Percentiles rank a stretch among this genome's conserved stretches.
These are phyloP conservation scores for Ogataea kodamae DNA, from an alignment of 805 yeast genomes.

Conservation along the genomic window DNA sequence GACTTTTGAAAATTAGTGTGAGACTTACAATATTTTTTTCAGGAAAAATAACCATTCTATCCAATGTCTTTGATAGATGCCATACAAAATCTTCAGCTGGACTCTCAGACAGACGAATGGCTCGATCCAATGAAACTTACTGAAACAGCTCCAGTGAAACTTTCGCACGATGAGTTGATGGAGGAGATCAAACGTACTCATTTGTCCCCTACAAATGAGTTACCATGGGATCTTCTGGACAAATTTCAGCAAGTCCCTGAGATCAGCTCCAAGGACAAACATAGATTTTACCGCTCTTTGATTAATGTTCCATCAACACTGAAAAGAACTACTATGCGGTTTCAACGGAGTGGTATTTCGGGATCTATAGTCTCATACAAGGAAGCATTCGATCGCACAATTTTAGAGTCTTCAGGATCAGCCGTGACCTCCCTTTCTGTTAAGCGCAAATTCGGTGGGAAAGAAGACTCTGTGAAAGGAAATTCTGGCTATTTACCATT, in stretches of 20 bases:
- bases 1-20: neutral
- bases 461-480: constrained; percentile 63
- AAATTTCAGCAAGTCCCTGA: constrained; percentile 57
- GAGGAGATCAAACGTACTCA: constrained; percentile 38
- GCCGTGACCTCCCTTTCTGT: constrained; percentile 72
- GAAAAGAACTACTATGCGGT: constrained; percentile 61
- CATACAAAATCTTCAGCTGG: constrained; percentile 9
- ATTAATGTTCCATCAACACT: constrained; percentile 57
- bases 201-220: constrained; percentile 57
- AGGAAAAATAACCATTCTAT: too few relatives aligned
- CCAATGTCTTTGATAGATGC: constrained; percentile 6
- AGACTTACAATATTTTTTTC: neutral
- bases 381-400: constrained; percentile 37
- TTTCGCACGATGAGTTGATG: constrained; percentile 14
- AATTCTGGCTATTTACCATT: constrained; percentile 77
- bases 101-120: constrained; percentile 8
- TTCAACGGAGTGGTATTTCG: constrained; percentile 69
- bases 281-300: constrained; percentile 43
- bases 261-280: constrained; percentile 22
- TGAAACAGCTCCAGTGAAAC: constrained; percentile 4
- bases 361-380: constrained; percentile 10
- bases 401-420: constrained; percentile 44
- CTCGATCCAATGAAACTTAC: constrained; percentile 21
- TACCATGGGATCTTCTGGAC: constrained; percentile 72
- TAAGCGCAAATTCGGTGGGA: constrained; percentile 61